phyloP scores from a whole-genome alignment of 768 basidiomycete genomes.

The Suillus occidentalis region DNA sequence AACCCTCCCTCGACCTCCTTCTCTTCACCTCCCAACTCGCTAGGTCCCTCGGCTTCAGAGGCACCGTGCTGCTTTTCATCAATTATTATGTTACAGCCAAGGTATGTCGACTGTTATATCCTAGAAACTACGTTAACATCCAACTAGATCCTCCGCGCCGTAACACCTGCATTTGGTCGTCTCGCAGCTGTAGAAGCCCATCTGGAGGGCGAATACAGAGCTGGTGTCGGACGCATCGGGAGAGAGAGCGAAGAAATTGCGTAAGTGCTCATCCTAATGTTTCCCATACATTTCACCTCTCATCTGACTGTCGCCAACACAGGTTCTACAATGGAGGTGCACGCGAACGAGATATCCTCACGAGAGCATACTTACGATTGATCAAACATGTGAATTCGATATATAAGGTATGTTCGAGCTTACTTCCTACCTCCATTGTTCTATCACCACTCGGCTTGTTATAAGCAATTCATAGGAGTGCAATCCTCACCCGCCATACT shows the following conservation, averaged over 20 bases:
- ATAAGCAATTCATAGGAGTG: too few species aligned
- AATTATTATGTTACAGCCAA: slow-evolving; percentile 87
- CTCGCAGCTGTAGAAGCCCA: slow-evolving; percentile 86
- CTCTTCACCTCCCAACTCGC: slow-evolving; percentile 93
- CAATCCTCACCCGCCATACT: not conserved
- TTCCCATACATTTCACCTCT: not conserved
- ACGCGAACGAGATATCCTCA: slow-evolving; percentile 81
- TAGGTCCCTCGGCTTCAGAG: slow-evolving; percentile 81
- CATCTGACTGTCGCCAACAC: not conserved
- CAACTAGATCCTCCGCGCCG: slow-evolving; percentile 65
- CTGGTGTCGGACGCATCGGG: slow-evolving; percentile 82
- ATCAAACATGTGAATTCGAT: slow-evolving; percentile 91
- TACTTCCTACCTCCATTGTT: not conserved
- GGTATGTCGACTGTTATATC: slow-evolving; percentile 12
- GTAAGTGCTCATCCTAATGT: slow-evolving; percentile 40
- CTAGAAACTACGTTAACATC: not conserved
- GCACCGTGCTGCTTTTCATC: slow-evolving; percentile 72
- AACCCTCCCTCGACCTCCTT: slow-evolving; percentile 86
- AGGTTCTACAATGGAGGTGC: slow-evolving; percentile 92
- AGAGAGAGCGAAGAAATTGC: slow-evolving; percentile 93
- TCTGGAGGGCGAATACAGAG: slow-evolving; percentile 88
- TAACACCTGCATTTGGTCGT: slow-evolving; percentile 90
- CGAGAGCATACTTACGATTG: slow-evolving; percentile 70
- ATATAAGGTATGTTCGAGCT: slow-evolving; percentile 60
- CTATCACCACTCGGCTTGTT: too few species aligned